Conservation (phyloP, 495 filamentous ascomycete species). For the Pyronema domesticum region DNA sequence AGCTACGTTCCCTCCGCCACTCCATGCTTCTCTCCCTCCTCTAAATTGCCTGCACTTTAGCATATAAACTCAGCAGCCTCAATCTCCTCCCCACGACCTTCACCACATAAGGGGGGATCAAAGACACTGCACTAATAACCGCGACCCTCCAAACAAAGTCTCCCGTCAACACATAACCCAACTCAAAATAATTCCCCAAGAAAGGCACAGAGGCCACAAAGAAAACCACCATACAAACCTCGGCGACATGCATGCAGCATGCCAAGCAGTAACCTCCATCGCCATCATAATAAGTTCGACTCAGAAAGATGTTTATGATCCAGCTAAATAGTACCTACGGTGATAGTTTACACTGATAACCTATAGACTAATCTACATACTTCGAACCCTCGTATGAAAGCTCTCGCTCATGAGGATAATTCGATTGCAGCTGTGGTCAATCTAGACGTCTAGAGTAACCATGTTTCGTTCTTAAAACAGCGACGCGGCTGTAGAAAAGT, state of each 20-base stretch:
- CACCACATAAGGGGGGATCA: conserved; percentile 71
- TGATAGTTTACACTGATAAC: too few relatives aligned
- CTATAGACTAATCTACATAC: too few relatives aligned
- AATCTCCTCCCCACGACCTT: conserved; percentile 70
- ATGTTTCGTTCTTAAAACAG: too few relatives aligned
- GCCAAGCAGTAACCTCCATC: conserved; percentile 91
- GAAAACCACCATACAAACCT: conserved; percentile 60
- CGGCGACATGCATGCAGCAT: conserved; percentile 76
- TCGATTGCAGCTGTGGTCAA: too few relatives aligned
- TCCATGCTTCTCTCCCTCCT: too few relatives aligned
- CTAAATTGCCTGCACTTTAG: conserved; percentile 73
- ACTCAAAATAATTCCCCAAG: conserved; percentile 75
- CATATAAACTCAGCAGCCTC: conserved; percentile 78
- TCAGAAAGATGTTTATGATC: too few relatives aligned
- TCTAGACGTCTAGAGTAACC: too few relatives aligned
- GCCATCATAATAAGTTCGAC: conserved; percentile 94
- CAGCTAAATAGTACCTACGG: too few relatives aligned
- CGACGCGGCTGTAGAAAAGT: too few relatives aligned
- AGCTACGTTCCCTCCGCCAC: too few relatives aligned
- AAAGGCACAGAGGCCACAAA: conserved; percentile 78
- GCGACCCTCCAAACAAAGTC: conserved; percentile 79
- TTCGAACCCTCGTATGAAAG: too few relatives aligned
- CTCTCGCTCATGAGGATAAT: too few relatives aligned
- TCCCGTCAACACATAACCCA: conserved; percentile 56
- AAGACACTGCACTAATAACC: conserved; percentile 55